A percentile compares a stretch with the other conserved stretches of the same genome.
Evolutionary conservation across 805 yeast genomes (phyloP).

Genomic region (Saccharomycopsis schoenii): DNA sequence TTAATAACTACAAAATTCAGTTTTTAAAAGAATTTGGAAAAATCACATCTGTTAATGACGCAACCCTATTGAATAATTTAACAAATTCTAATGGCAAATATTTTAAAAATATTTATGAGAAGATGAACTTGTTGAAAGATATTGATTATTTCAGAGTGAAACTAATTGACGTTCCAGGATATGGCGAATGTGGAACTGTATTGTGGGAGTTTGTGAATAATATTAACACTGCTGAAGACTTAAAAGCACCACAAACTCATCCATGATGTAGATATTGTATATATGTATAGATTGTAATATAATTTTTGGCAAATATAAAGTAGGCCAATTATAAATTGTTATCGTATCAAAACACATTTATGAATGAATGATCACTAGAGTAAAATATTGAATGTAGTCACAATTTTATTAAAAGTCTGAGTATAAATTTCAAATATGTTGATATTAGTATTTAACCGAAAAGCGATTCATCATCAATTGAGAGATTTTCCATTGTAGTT

Average conservation of each 20-base stretch:
- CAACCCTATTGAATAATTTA: constrained; percentile 4
- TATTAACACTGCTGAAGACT: constrained; percentile 23
- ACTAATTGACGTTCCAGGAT: constrained; percentile 46
- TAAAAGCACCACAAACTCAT: background rate
- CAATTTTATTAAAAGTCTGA: too few relatives aligned
- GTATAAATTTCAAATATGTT: background rate
- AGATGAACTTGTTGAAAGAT: constrained; percentile 47
- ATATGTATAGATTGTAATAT: too few relatives aligned
- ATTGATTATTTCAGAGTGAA: constrained; percentile 56
- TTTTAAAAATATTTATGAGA: constrained; percentile 41
- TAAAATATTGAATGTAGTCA: too few relatives aligned
- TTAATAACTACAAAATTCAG: constrained; percentile 45
- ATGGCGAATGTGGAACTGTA: constrained; percentile 51
- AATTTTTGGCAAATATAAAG: too few relatives aligned
- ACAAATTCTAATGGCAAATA: constrained; percentile 21
- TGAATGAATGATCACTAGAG: too few relatives aligned
- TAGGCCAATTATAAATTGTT: too few relatives aligned
- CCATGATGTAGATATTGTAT: background rate
- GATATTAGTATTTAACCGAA: background rate
- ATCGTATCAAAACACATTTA: too few relatives aligned
- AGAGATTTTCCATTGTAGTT: constrained; percentile 4
- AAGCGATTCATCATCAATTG: constrained; percentile 1
- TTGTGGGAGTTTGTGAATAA: constrained; percentile 52
- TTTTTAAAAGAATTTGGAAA: constrained; percentile 44
- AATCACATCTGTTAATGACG: constrained; percentile 23